Evolutionary conservation across 768 basidiomycete species (phyloP), one percentile per base, ranked within the genome.

Genomic region (Inosperma sp.): DNA sequence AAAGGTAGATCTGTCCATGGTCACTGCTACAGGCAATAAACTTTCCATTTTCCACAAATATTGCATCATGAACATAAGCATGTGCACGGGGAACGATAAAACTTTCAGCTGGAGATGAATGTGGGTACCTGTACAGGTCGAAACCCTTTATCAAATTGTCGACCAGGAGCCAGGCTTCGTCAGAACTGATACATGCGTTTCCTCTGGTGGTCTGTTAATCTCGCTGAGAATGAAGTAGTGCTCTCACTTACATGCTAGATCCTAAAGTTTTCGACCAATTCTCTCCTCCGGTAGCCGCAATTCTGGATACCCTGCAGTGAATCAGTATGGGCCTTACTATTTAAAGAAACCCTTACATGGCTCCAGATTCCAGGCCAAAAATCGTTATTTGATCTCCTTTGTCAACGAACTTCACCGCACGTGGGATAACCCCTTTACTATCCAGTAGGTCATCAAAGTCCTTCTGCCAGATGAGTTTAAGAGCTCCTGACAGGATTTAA

Each of bases 121-220:
- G 19, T 4, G 55, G 51, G 13, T 37, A 37, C 1, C 34, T 14
- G 5, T 56, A 56, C 4, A 56, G 12, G 30, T 56, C 48, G 23
- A 56, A 56, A 2, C 55, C 55, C 29, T 44, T 56, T 7, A 42
- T 16, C 10, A 56, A 19, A 23, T 56, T 56, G 23, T 52, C 47
- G n/a, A 56, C 47, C 22, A 56, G 48, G 19, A 53, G 35, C 27
- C 5, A 27, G 7, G 34, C 19, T 22, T 21, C 29, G 29, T 46
- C 27, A 0, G 29, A 17, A 19, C 44, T 29, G 31, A 53, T n/a
- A 19, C 10, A 30, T 13, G 52, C 48, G 27, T 49, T 23, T 3
- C 46, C 52, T 25, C 47, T 48, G 4, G 36, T 37, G 2, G 7
- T 37, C 36, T 37, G 17, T 37, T 37, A 16, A 22, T 22, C 2